Conservation (phyloP, 2,329 filamentous ascomycete genomes). For the Aspergillus fumigatus region DNA sequence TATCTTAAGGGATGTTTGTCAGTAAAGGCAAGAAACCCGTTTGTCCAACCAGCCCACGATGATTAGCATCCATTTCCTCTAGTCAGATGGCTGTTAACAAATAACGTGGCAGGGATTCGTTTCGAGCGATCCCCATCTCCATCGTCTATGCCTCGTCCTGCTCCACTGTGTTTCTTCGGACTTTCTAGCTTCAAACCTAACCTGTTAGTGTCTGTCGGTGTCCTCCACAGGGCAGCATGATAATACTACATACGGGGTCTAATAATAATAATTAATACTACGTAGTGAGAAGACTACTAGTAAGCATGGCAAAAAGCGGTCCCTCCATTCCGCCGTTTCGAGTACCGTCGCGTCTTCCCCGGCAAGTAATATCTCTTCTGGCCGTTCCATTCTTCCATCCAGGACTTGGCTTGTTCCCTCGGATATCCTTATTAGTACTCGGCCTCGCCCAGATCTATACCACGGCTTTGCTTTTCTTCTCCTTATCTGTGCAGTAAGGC, state of each 20-base stretch:
- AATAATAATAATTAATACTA: neutral
- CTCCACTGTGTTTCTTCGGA: conserved; percentile 18
- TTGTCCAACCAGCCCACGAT: neutral
- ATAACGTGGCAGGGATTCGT: neutral
- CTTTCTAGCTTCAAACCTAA: conserved; percentile 15
- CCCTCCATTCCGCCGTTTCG: neutral
- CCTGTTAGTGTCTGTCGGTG: neutral
- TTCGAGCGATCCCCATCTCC: neutral
- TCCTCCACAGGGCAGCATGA: neutral
- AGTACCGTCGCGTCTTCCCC: neutral
- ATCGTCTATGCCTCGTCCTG: conserved; percentile 8
- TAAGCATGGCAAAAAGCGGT: too few relatives aligned
- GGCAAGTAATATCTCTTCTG: neutral
- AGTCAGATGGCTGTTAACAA: neutral
- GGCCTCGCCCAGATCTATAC: neutral
- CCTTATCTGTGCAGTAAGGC: neutral
- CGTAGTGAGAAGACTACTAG: neutral
- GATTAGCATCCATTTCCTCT: neutral
- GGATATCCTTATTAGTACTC: neutral
- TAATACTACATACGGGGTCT: too few relatives aligned
- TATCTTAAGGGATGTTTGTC: too few relatives aligned
- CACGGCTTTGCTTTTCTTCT: neutral
- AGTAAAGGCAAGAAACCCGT: neutral
- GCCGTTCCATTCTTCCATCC: neutral
- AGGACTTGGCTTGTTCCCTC: too few relatives aligned